phyloP scores from a whole-genome alignment of 306 rosid genomes.

The Casuarina equisetifolia region DNA sequence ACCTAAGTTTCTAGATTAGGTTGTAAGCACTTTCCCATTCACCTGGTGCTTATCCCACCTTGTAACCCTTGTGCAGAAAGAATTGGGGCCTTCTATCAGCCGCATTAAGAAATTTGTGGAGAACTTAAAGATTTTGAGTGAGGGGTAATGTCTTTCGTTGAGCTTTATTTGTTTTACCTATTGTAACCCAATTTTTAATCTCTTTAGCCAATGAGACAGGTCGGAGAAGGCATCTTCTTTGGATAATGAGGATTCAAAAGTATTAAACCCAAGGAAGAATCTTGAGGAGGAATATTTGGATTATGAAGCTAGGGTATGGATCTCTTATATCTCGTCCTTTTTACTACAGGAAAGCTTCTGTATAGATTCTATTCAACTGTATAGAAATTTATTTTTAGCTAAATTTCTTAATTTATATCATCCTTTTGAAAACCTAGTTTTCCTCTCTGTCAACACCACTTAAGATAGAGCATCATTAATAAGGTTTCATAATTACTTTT shows the following conservation, averaged over 20 bases:
- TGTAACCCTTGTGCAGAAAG: conserved; percentile 60
- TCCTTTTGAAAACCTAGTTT: not conserved
- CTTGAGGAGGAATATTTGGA: conserved; percentile 92
- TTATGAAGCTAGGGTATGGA: conserved; percentile 78
- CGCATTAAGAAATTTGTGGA: conserved; percentile 68
- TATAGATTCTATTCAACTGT: conserved; percentile 2
- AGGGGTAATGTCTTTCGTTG: conserved; percentile 52
- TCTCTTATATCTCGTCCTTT: not conserved
- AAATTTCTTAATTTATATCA: not conserved
- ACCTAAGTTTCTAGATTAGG: not conserved
- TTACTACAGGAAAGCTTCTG: conserved; percentile 1
- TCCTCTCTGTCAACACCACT: not conserved
- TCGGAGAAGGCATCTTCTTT: conserved; percentile 38
- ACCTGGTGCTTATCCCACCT: conserved; percentile 6
- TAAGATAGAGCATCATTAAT: not conserved
- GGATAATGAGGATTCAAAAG: conserved; percentile 57
- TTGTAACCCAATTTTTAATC: conserved; percentile 19
- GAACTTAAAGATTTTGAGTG: conserved; percentile 70
- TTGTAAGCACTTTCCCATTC: conserved; percentile 10
- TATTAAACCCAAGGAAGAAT: conserved; percentile 69
- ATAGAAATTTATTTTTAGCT: conserved; percentile 19
- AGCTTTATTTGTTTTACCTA: conserved; percentile 17
- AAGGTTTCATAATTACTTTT: not conserved
- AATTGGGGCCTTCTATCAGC: conserved; percentile 75
- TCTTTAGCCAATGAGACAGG: conserved; percentile 50